Evolutionary conservation across 2,329 filamentous ascomycete genomes (phyloP).

Genomic region (Monosporascus sp.): DNA sequence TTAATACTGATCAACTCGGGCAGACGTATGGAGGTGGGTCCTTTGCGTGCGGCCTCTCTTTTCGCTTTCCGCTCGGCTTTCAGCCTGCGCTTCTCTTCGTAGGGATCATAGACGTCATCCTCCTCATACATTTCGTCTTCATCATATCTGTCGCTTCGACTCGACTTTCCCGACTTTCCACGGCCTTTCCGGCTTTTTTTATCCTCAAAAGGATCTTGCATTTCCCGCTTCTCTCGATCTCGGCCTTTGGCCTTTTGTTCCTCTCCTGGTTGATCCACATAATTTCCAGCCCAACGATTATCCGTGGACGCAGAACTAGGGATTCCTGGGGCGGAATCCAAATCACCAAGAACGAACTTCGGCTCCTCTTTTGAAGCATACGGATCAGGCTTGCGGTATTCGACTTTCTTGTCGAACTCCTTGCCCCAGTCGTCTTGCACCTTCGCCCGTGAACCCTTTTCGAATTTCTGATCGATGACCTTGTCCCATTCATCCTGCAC

Average conservation of each 20-base stretch:
- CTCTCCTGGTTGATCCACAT: neutral
- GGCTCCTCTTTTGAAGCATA: neutral
- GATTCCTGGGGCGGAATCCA: neutral
- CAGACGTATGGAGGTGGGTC: slow-evolving; percentile 62
- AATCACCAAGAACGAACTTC: neutral
- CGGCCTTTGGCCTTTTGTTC: neutral
- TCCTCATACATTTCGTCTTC: slow-evolving; percentile 25
- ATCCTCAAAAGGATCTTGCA: slow-evolving; percentile 3
- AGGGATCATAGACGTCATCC: slow-evolving; percentile 27
- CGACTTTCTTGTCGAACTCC: slow-evolving; percentile 7
- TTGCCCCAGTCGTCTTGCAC: slow-evolving; percentile 4
- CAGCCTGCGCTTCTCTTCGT: slow-evolving; percentile 36
- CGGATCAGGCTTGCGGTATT: neutral
- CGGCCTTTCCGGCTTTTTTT: slow-evolving; percentile 3
- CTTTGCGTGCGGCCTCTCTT: slow-evolving; percentile 28
- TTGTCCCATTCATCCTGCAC: neutral
- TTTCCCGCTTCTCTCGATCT: neutral
- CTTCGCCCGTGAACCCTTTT: neutral
- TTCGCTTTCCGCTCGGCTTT: slow-evolving; percentile 36
- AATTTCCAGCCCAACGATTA: neutral
- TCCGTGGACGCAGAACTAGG: neutral
- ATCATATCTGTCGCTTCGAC: slow-evolving; percentile 2
- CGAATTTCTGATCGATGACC: slow-evolving; percentile 6
- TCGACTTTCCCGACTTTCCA: slow-evolving; percentile 9
- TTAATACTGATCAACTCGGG: slow-evolving; percentile 91